Conservation (phyloP, 1,139 yeast genomes). For the Zygotorulaspora mrakii region DNA sequence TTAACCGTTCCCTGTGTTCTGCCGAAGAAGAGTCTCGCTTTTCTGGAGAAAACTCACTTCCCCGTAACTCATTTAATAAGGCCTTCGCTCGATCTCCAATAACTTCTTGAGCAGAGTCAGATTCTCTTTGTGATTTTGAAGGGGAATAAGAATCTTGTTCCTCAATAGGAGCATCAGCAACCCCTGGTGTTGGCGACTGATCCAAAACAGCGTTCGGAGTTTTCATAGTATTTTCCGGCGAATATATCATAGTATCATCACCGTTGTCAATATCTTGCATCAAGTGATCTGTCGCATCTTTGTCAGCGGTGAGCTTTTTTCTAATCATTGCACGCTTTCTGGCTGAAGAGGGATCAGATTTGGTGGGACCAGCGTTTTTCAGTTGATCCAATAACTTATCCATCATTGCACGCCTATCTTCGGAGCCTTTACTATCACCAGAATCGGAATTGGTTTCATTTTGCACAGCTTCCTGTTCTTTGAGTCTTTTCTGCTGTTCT, state of each 20-base stretch:
- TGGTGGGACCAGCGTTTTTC: slow-evolving; percentile 68
- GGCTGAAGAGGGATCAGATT: slow-evolving; percentile 75
- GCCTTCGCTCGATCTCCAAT: slow-evolving; percentile 34
- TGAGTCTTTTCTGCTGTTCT: slow-evolving; percentile 37
- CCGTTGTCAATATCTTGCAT: slow-evolving; percentile 27
- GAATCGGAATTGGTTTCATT: slow-evolving; percentile 11
- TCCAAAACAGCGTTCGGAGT: slow-evolving; percentile 7
- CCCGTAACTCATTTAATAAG: slow-evolving; percentile 33
- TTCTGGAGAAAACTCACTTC: slow-evolving; percentile 22
- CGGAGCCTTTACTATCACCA: slow-evolving; percentile 34
- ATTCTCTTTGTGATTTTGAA: slow-evolving; percentile 7
- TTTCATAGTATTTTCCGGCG: slow-evolving; percentile 18
- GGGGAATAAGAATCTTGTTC: slow-evolving; percentile 1
- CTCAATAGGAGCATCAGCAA: neutral
- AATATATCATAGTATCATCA: slow-evolving; percentile 30
- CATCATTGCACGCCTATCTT: slow-evolving; percentile 55
- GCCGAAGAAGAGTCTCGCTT: slow-evolving; percentile 20
- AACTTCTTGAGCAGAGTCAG: slow-evolving; percentile 21
- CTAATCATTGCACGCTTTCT: slow-evolving; percentile 78
- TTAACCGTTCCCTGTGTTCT: slow-evolving; percentile 29
- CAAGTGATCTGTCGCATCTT: slow-evolving; percentile 19
- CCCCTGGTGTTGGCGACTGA: slow-evolving; percentile 19
- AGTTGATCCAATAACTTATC: slow-evolving; percentile 68
- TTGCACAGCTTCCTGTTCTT: slow-evolving; percentile 18
- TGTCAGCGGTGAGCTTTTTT: slow-evolving; percentile 49